Base-by-base conservation (phyloP, 495 filamentous ascomycete species). In the Arthonia radiata region DNA sequence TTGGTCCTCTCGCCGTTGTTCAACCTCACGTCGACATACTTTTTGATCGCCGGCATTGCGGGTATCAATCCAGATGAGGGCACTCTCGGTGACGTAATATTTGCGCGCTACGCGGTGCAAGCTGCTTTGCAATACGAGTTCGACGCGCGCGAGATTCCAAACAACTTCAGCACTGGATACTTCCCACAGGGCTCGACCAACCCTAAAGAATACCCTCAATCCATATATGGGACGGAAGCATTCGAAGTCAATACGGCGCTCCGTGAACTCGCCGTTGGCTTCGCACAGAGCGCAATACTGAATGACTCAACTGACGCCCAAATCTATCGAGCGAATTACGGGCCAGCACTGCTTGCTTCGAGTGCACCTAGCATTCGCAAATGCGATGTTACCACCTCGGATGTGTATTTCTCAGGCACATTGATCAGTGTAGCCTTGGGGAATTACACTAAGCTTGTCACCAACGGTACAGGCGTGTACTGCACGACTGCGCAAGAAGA, bases 401-500 rank as follows among this genome's bases (percentile, higher is more conserved):
- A 81, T 37, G 70, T 75, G 11, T 81, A 74, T 44, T 81, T 53
- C 49, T 64, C 59, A 23, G 74, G 74, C 6, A 44, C 42, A 4
- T 36, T 70, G 4, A 55, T 79, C 9, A 46, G 56, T 23, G 57
- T 64, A 19, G 59, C 63, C 2, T 76, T 77, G 36, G 62, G 60
- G 31, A 72, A 72, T 33, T 67, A 56, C 14, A 73, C 70, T 16
- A 47, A 36, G 8, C 33, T 72, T 9, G 57, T 64, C 43, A 79
- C 74, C 0, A 75, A 75, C 36, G 71, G 70, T 11, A 59, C 56
- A 0, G 69, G 66, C 4, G 40, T 53, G 2, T 79, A 79, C 47
- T 79, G 71, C 50, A 56, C 61, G 33, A 67, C 58, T 3, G 69
- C 69, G 8, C 74, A 79, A 39, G 74, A 80, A 40, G 74, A 81